phyloP scores from a whole-genome alignment of 1,284 basidiomycete genomes.

The Vanrija sp. region DNA sequence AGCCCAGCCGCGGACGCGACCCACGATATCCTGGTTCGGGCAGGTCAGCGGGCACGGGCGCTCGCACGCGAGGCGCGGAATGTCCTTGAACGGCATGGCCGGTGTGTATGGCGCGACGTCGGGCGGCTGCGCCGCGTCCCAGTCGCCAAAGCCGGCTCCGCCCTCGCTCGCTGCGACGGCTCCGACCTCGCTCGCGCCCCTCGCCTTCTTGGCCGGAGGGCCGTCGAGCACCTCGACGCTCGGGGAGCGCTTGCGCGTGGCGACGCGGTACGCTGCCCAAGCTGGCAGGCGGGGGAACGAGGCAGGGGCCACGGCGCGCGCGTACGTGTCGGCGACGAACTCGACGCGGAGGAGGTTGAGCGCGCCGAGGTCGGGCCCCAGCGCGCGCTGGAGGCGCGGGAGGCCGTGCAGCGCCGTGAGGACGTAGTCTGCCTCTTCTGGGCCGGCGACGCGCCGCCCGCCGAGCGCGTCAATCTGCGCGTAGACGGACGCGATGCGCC shows the following conservation, averaged over 20 bases:
- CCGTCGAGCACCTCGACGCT: conserved; percentile 5
- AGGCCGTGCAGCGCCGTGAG: conserved; percentile 40
- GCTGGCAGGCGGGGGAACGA: conserved; percentile 13
- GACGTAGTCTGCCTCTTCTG: conserved; percentile 26
- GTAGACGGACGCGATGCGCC: background rate
- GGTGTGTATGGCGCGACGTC: conserved; percentile 31
- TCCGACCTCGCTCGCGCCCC: background rate
- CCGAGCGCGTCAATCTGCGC: conserved; percentile 41
- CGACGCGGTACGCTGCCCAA: conserved; percentile 19
- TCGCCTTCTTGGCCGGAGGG: background rate
- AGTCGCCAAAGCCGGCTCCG: conserved; percentile 2
- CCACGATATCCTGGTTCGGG: conserved; percentile 47
- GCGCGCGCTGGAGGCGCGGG: conserved; percentile 30
- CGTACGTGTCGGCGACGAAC: conserved; percentile 33
- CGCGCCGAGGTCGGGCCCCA: conserved; percentile 10
- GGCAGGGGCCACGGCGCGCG: background rate
- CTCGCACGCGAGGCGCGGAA: conserved; percentile 34
- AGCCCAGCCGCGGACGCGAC: conserved; percentile 6
- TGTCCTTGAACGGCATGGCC: conserved; percentile 33
- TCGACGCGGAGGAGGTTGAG: conserved; percentile 20
- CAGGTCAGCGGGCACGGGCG: conserved; percentile 41
- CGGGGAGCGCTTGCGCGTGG: background rate
- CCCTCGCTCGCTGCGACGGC: background rate
- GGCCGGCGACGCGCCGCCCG: conserved; percentile 23
- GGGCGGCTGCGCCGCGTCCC: conserved; percentile 4